Evolutionary conservation across 371 early-diverging fungal genomes (phyloP).

Genomic region (Umbelopsis sp.): DNA sequence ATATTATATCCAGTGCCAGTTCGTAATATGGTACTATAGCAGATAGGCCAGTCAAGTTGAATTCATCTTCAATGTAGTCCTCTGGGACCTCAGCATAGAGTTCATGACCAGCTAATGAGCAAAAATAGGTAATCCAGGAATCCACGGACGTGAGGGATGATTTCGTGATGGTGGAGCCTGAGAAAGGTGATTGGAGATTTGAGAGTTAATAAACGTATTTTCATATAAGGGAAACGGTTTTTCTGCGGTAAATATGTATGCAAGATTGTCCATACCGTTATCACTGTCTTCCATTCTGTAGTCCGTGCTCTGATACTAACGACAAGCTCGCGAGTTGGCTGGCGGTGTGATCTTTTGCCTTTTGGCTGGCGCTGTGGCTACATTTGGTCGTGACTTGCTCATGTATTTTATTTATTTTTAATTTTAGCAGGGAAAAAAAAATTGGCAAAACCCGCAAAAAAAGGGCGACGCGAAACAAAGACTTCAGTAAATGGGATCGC

Average conservation of each 20-base stretch:
- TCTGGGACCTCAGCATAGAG: constrained; percentile 83
- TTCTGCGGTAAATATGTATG: no score
- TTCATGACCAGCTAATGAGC: constrained; percentile 75
- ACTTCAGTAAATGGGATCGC: constrained; percentile 12
- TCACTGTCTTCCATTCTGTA: constrained; percentile 17
- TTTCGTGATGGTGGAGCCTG: constrained; percentile 15
- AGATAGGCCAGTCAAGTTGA: constrained; percentile 89
- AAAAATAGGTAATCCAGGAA: constrained; percentile 93
- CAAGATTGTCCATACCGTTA: background rate
- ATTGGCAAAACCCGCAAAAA: background rate
- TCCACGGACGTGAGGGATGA: constrained; percentile 10
- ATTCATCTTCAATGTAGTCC: constrained; percentile 88
- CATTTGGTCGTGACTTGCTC: background rate
- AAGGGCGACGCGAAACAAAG: background rate
- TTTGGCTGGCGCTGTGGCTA: background rate
- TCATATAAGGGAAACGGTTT: no score
- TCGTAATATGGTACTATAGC: constrained; percentile 78
- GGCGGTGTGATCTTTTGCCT: background rate
- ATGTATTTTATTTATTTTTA: background rate
- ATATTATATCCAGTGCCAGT: constrained; percentile 81
- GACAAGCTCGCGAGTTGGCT: background rate
- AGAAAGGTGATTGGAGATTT: background rate
- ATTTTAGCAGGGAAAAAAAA: background rate
- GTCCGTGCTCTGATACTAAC: constrained; percentile 7
- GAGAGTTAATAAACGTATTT: background rate